A percentile compares a stretch with the other conserved stretches of the same genome.
These are phyloP conservation scores for Thymus mandschuricus DNA, from an alignment of 257 asterid genomes.

Conservation along the genomic window DNA sequence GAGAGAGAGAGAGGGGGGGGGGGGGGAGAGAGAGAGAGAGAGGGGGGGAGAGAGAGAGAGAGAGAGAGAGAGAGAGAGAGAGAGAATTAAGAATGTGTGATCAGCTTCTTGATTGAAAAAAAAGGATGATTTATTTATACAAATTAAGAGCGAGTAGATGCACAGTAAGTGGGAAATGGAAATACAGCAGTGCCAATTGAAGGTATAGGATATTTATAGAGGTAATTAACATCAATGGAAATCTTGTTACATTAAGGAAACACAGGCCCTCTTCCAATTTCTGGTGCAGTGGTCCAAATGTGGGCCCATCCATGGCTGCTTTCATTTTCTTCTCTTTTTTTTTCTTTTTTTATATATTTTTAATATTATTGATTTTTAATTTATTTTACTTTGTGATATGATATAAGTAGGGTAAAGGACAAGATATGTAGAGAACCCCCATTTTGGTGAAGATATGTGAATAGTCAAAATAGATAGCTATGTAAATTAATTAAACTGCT, in stretches of 20 bases:
- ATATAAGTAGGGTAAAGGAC: slow-evolving; percentile 15
- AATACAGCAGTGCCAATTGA: not conserved
- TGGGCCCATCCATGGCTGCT: slow-evolving; percentile 6
- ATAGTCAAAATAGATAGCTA: slow-evolving; percentile 6
- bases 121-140: no score
- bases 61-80: not conserved
- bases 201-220: not conserved
- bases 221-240: not conserved
- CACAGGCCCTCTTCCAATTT: not conserved
- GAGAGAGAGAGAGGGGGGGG: not conserved
- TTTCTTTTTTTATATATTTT: no score
- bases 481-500: not conserved
- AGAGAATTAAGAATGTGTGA: not conserved
- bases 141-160: no score
- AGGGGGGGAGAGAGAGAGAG: not conserved
- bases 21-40: not conserved
- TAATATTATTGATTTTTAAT: no score
- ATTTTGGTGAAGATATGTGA: slow-evolving; percentile 34
- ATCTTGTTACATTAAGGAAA: not conserved
- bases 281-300: slow-evolving; percentile 26
- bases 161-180: not conserved
- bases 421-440: slow-evolving; percentile 13
- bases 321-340: not conserved
- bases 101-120: no score
- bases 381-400: not conserved